Conservation (phyloP, 23 red algal genomes). For the Gracilaria domingensis region DNA sequence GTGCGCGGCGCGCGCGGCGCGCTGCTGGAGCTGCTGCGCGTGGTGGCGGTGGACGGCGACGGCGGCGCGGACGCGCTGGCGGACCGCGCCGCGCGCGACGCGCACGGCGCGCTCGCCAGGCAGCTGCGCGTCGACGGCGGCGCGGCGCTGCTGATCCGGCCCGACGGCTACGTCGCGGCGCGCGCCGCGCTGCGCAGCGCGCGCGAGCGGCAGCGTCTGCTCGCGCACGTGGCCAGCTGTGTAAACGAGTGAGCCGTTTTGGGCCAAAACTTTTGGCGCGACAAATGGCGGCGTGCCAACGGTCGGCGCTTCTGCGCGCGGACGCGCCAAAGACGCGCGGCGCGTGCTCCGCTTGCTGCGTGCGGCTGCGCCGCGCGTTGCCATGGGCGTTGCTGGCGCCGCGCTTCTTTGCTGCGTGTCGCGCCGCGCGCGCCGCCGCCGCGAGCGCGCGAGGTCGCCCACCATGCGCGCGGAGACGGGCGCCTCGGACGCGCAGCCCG, state of each 20-base stretch:
- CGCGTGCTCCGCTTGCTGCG: background rate
- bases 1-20: background rate
- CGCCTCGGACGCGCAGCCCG: background rate
- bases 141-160: too few species aligned
- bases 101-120: too few species aligned
- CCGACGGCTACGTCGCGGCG: too few species aligned
- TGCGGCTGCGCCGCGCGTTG: background rate
- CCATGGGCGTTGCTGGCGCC: background rate
- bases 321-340: too few species aligned
- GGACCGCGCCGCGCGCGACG: too few species aligned
- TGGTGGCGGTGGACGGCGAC: background rate
- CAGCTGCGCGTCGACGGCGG: too few species aligned
- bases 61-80: background rate
- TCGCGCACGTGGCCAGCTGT: too few species aligned
- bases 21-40: background rate
- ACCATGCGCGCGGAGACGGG: background rate
- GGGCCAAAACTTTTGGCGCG: background rate
- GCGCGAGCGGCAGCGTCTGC: too few species aligned
- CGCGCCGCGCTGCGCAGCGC: too few species aligned
- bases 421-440: background rate
- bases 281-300: background rate
- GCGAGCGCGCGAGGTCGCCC: background rate
- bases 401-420: constrained; percentile 17
- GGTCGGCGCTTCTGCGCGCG: too few species aligned
- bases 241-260: too few species aligned